A percentile compares a stretch with the other conserved stretches of the same genome.
Conservation (phyloP, 371 early-diverging fungal species). For the Umbelopsis sp. region DNA sequence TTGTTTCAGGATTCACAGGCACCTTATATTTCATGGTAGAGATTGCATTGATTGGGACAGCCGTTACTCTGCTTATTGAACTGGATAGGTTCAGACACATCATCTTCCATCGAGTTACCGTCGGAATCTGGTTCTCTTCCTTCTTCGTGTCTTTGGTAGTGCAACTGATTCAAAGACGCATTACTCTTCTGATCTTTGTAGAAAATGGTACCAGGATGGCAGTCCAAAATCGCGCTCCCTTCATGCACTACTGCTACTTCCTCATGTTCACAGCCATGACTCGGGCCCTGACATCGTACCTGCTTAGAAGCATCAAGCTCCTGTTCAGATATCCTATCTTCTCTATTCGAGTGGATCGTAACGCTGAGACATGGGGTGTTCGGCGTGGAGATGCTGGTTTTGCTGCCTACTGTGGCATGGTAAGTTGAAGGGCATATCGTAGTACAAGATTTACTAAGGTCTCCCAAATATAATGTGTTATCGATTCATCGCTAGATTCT, state of each 20-base stretch:
- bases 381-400: conserved; percentile 58
- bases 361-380: conserved; percentile 58
- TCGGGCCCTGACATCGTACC: conserved; percentile 51
- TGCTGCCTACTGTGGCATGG: conserved; percentile 54
- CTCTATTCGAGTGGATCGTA: conserved; percentile 51
- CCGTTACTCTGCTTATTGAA: conserved; percentile 35
- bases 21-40: conserved; percentile 53
- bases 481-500: conserved; percentile 29
- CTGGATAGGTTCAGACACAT: conserved; percentile 38
- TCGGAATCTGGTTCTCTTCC: conserved; percentile 46
- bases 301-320: conserved; percentile 45
- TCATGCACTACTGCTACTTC: conserved; percentile 55
- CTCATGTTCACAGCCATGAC: conserved; percentile 60
- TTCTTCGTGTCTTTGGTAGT: conserved; percentile 50
- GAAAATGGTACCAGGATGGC: conserved; percentile 34
- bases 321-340: conserved; percentile 47
- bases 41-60: conserved; percentile 36
- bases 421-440: conserved; percentile 20
- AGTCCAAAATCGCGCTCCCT: conserved; percentile 42
- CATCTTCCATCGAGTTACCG: conserved; percentile 29
- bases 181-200: conserved; percentile 45
- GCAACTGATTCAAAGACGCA: conserved; percentile 46
- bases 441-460: not conserved
- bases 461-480: not conserved
- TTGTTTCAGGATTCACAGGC: conserved; percentile 43